phyloP scores from a whole-genome alignment of 2,329 filamentous ascomycete genomes.

The Fusarium metavorans region DNA sequence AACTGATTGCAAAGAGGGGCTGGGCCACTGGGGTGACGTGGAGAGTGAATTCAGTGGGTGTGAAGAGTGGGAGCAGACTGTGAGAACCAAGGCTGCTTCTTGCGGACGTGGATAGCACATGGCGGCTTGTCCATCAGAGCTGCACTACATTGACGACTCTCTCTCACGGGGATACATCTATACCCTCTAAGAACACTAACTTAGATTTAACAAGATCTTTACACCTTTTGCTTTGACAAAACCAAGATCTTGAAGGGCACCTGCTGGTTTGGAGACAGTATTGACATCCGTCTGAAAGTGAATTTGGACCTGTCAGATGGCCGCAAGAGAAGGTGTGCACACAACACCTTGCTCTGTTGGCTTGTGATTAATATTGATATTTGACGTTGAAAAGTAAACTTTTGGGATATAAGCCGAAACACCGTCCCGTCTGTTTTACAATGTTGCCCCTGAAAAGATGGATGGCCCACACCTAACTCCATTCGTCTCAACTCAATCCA shows the following conservation, averaged over 20 bases:
- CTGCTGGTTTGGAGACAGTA: not conserved
- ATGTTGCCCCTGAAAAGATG: not conserved
- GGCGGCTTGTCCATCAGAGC: not conserved
- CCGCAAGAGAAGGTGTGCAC: not conserved
- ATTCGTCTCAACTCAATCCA: not conserved
- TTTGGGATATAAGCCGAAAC: not conserved
- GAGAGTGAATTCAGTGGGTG: not conserved
- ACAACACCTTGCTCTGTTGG: not conserved
- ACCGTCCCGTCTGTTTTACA: not conserved
- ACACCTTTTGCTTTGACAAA: not conserved
- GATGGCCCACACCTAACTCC: not conserved
- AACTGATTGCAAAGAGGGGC: not conserved
- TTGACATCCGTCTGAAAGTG: not conserved
- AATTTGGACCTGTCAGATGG: not conserved
- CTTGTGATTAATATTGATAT: not conserved
- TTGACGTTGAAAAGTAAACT: not conserved
- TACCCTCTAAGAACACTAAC: too few relatives aligned
- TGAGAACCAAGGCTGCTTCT: not conserved
- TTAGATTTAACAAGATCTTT: not conserved
- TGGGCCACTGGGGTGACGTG: not conserved
- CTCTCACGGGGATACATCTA: not conserved
- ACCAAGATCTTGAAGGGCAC: not conserved
- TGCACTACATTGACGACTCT: not conserved
- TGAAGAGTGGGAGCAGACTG: not conserved
- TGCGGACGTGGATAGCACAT: not conserved